These are phyloP conservation scores for Metschnikowia borealis DNA, from an alignment of 805 yeast genomes.

Conservation along the genomic window DNA sequence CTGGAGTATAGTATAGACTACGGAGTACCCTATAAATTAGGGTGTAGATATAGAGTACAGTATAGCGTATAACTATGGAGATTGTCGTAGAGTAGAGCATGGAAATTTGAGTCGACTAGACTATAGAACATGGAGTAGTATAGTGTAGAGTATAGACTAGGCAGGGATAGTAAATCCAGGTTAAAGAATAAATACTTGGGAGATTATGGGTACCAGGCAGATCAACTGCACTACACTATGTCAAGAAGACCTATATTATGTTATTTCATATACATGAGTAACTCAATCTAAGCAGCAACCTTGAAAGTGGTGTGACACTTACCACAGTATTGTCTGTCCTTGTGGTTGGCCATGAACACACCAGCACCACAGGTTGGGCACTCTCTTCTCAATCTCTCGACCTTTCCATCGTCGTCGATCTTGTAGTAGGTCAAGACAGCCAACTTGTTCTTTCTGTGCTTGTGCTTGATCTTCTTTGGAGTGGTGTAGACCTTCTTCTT, in stretches of 20 bases:
- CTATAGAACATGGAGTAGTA: no score
- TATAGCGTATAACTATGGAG: no score
- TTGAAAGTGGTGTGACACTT: slow-evolving; percentile 96
- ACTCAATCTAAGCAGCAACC: slow-evolving; percentile 22
- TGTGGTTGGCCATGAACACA: slow-evolving; percentile 99
- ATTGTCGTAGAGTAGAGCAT: no score
- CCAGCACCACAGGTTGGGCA: slow-evolving; percentile 98
- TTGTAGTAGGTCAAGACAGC: slow-evolving; percentile 99
- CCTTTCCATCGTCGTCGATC: slow-evolving; percentile 98
- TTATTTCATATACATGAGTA: slow-evolving; percentile 11
- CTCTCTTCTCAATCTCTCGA: slow-evolving; percentile 98
- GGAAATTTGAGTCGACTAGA: no score
- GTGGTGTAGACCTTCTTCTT: slow-evolving; percentile 99
- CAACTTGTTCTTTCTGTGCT: slow-evolving; percentile 98
- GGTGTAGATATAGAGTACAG: no score
- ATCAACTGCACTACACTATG: neutral
- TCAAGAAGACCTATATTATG: slow-evolving; percentile 4
- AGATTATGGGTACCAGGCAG: no score
- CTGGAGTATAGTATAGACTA: no score
- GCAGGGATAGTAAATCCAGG: no score
- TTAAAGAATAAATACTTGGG: no score
- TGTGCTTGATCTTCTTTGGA: slow-evolving; percentile 99
- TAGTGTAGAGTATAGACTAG: no score
- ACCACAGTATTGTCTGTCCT: slow-evolving; percentile 99
- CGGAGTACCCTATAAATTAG: no score